Evolutionary conservation across 768 basidiomycete species (phyloP), one percentile per base, ranked within the genome.

Genomic region (Lyophyllum semitale): DNA sequence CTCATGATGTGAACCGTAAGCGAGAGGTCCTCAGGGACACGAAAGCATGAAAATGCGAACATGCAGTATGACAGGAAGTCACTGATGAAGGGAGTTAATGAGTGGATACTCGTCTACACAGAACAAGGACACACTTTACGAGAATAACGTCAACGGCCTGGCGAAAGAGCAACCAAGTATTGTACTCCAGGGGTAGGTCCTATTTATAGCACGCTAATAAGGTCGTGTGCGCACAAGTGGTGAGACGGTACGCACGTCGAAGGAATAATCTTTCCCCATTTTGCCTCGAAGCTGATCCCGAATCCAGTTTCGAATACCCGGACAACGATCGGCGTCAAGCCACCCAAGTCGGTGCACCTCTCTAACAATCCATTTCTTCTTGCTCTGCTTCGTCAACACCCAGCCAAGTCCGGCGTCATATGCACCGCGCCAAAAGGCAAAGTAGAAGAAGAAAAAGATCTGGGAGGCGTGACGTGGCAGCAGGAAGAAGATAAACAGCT

Each of bases 61-160:
- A 97, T 84, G 73, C 88, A 91, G 69, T 98, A 65, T 17, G 44
- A n/a, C 18, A 26, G 37, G 50, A 12, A 59, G 37, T 59, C 12
- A 30, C 44, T 58, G 49, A 41, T 55, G 40, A 25, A 50, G 43
- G 42, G 11, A 17, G 43, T 18, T 26, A 1, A 40, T 53, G 4
- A 8, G 35, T 51, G 20, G 33, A 18, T 29, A 42, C 4, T 43
- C 6, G 22, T 47, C 15, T 22, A 27, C 8, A 25, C 9, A 18
- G 46, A 48, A 12, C 7, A 7, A 50, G 18, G 23, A 49, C 17
- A 81, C 87, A 97, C 94, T 98, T 98, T 66, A 98, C 82, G 38
- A 99, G 80, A 65, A 98, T 98, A 25, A 97, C 84, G 71, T 98
- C 96, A 20, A 98, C 96, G n/a, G 85, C 76, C 70, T 97, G 94